These are phyloP conservation scores for Metschnikowia drakensbergensis DNA, from an alignment of 805 yeast species.

Conservation along the genomic window DNA sequence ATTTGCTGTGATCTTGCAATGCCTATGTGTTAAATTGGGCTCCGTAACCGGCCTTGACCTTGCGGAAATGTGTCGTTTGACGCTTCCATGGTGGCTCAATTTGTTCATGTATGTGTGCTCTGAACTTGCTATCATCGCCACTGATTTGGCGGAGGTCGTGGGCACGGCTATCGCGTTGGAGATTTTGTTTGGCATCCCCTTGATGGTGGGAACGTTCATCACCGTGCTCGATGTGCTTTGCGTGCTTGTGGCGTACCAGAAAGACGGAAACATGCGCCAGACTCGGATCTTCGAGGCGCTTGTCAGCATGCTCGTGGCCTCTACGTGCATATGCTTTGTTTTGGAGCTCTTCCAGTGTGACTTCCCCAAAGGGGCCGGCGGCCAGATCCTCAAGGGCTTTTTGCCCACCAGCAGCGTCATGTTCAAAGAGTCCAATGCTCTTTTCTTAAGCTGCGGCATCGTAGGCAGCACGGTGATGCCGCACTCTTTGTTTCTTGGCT, in stretches of 20 bases:
- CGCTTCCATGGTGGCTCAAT: constrained; percentile 67
- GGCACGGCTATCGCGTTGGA: constrained; percentile 88
- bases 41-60: constrained; percentile 86
- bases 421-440: constrained; percentile 35
- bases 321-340: constrained; percentile 74
- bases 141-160: constrained; percentile 91
- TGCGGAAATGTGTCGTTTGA: constrained; percentile 75
- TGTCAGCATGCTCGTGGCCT: constrained; percentile 65
- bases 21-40: constrained; percentile 80
- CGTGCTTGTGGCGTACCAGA: constrained; percentile 72
- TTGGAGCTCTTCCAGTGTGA: constrained; percentile 56
- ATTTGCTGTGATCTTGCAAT: constrained; percentile 80
- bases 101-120: constrained; percentile 63
- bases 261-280: constrained; percentile 68
- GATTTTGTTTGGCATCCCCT: constrained; percentile 70
- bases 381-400: constrained; percentile 59
- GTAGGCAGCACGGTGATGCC: constrained; percentile 49
- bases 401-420: constrained; percentile 47
- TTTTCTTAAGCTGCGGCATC: constrained; percentile 43
- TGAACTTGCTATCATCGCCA: constrained; percentile 84
- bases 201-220: constrained; percentile 67
- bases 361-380: constrained; percentile 50
- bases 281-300: constrained; percentile 75
- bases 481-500: constrained; percentile 42
- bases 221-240: constrained; percentile 81